These are phyloP conservation scores for Henckelia pumila DNA, from an alignment of 257 asterid species.

Conservation along the genomic window DNA sequence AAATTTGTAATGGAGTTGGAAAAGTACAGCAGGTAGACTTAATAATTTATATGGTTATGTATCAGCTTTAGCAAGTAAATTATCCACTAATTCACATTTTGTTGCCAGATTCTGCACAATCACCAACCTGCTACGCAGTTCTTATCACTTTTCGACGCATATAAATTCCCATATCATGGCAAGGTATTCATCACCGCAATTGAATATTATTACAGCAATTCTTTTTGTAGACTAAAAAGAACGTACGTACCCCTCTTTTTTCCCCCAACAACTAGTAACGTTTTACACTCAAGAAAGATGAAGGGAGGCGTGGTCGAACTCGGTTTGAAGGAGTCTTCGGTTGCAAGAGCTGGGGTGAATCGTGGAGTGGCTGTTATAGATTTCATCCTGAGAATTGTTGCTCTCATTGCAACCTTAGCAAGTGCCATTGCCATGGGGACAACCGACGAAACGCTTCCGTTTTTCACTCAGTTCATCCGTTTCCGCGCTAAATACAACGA, in stretches of 20 bases:
- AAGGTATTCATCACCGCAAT: constrained; percentile 1
- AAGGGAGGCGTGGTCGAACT: constrained; percentile 26
- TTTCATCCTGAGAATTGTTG: constrained; percentile 48
- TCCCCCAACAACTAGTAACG: not conserved
- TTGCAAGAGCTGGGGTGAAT: constrained; percentile 20
- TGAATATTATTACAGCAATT: not conserved
- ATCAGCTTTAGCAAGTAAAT: constrained; percentile 21
- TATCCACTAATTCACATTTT: constrained; percentile 26
- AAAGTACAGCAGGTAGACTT: constrained; percentile 33
- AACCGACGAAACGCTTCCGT: constrained; percentile 40
- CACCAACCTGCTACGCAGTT: constrained; percentile 24
- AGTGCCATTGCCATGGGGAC: constrained; percentile 71
- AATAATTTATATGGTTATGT: not conserved
- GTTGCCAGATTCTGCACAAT: constrained; percentile 5
- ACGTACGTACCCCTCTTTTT: too few species aligned
- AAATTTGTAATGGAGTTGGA: not conserved
- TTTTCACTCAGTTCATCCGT: constrained; percentile 47
- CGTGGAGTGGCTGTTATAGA: constrained; percentile 52
- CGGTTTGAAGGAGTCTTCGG: constrained; percentile 30
- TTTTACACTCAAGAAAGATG: constrained; percentile 13
- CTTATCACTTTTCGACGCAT: not conserved
- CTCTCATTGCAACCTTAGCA: constrained; percentile 45
- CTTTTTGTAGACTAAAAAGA: not conserved
- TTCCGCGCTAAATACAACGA: constrained; percentile 52
- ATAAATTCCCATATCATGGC: constrained; percentile 27